Base-by-base conservation (phyloP, 495 filamentous ascomycete genomes). In the Penicillium psychrofluorescens region DNA sequence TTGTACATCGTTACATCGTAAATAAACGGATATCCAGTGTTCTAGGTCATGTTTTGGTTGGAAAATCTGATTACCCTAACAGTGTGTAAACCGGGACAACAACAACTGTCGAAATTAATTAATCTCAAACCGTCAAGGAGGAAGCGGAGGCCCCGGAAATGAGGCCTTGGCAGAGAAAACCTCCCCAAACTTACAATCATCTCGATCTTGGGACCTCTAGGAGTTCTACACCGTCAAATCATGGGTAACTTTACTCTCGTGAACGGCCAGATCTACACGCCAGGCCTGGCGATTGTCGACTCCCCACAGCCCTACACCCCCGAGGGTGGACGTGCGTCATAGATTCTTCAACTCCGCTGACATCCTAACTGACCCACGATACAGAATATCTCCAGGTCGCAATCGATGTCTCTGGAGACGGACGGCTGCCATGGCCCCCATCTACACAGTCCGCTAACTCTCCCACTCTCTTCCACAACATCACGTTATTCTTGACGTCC, bases 281-380 rank as follows among this genome's bases (percentile, higher is more conserved):
- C 81, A 9, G 80, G 81, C 4, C 65, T 83, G 47, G 80, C 72
- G 9, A 73, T 85, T 43, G 54, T 85, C 13, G 73, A 83, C 59
- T 67, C 78, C 36, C 82, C 81, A 10, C 81, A 86, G 53, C 82
- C 82, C 29, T 74, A 76, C 40, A 84, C 81, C 6, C 80, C 82
- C 6, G 56, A 83, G 32, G 82, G 82, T 37, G 82, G 80, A 62
- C 74, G 80, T 77, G 55, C 49, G 72, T 68, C 15, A 51, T 38
- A 29, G n/a, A 11, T 22, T 28, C 10, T 16, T 1, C 13, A 22
- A 40, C 11, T 13, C 10, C 29, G 27, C 28, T 36, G 16, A 34
- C 12, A 22, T 27, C n/a, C 28, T 32, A 22, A 36, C 36, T 29
- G 40, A 43, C 35, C 34, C 22, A 45, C 29, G 33, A 22, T 7